Conservation (phyloP, 2,329 filamentous ascomycete species). For the Neurospora crassa region DNA sequence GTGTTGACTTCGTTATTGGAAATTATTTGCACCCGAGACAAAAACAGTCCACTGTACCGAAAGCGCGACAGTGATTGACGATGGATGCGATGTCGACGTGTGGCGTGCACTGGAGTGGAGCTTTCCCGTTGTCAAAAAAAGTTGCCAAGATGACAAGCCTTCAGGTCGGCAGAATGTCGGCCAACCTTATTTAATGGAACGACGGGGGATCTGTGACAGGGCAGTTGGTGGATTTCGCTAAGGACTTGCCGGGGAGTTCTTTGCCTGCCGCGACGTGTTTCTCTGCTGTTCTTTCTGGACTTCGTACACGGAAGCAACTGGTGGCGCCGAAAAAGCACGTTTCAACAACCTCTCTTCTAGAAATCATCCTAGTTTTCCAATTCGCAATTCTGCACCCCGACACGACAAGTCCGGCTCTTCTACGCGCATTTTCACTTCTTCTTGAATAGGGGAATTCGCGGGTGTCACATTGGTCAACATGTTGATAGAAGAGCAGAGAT, state of each 20-base stretch:
- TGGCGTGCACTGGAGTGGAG: background rate
- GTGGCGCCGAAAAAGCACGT: background rate
- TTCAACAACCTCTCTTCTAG: background rate
- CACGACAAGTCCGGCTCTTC: background rate
- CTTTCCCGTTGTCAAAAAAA: background rate
- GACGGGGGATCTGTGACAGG: background rate
- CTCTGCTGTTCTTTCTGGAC: background rate
- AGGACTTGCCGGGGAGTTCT: background rate
- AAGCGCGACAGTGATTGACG: background rate
- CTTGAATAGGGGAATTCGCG: background rate
- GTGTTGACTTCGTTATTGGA: constrained; percentile 1
- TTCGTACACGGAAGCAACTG: background rate
- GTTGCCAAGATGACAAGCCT: background rate
- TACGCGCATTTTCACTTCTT: background rate
- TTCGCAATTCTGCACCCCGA: background rate
- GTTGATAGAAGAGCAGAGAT: constrained; percentile 88
- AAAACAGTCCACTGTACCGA: background rate
- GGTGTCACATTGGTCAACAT: constrained; percentile 31
- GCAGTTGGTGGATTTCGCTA: background rate
- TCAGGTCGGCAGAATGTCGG: constrained; percentile 9
- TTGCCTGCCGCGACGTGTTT: background rate
- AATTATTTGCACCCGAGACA: background rate
- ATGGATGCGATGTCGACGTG: constrained; percentile 1
- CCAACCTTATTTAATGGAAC: background rate
- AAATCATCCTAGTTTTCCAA: background rate